Conservation (phyloP, 192 early-diverging fungal genomes). For the Backusella liffmaniae region DNA sequence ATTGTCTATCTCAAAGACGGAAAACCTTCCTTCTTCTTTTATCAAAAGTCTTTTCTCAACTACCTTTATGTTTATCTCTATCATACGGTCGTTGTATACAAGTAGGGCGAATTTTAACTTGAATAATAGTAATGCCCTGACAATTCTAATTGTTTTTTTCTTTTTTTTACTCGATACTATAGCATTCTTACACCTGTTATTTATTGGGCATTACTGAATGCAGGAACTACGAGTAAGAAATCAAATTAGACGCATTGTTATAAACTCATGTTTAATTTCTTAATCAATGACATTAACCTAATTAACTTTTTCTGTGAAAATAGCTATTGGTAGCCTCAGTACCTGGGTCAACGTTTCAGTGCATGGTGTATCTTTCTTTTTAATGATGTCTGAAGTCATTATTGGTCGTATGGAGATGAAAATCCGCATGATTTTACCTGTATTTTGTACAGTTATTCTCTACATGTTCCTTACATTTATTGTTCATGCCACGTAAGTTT, state of each 20-base stretch:
- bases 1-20: slow-evolving; percentile 16
- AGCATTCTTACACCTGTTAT: slow-evolving; percentile 37
- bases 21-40: slow-evolving; percentile 17
- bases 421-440: slow-evolving; percentile 16
- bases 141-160: slow-evolving; percentile 4
- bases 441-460: slow-evolving; percentile 14
- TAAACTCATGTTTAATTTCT: neutral
- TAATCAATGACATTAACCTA: neutral
- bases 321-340: neutral
- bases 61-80: slow-evolving; percentile 36
- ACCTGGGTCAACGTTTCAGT: slow-evolving; percentile 26
- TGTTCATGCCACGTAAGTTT: slow-evolving; percentile 30
- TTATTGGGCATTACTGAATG: slow-evolving; percentile 28
- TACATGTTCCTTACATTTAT: slow-evolving; percentile 37
- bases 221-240: neutral
- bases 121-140: neutral
- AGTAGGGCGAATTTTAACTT: slow-evolving; percentile 19
- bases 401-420: slow-evolving; percentile 28
- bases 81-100: slow-evolving; percentile 31
- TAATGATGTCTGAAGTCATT: slow-evolving; percentile 36
- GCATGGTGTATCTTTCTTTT: slow-evolving; percentile 32
- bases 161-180: neutral
- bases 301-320: neutral
- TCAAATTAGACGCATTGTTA: neutral
- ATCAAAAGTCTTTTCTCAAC: slow-evolving; percentile 29